Conservation (phyloP, 768 basidiomycete genomes). For the Psilocybe azurescens region DNA sequence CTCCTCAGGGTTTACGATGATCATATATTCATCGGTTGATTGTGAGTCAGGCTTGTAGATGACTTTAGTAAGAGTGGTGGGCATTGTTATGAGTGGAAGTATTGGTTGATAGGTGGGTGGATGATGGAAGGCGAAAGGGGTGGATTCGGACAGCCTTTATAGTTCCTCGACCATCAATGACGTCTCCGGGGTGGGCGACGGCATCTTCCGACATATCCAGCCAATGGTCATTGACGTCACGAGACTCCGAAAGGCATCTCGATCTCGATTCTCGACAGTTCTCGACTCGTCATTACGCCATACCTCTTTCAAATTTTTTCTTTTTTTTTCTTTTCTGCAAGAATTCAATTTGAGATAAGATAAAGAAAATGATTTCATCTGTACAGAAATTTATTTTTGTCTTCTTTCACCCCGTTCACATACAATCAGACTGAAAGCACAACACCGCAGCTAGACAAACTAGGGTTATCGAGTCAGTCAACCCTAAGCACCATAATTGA, state of each 20-base stretch:
- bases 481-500: slow-evolving; percentile 23
- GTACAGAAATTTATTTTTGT: slow-evolving; percentile 3
- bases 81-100: slow-evolving; percentile 35
- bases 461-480: slow-evolving; percentile 19
- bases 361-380: slow-evolving; percentile 10
- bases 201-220: neutral
- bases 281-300: neutral
- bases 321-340: neutral
- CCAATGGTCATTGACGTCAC: slow-evolving; percentile 30
- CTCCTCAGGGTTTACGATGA: slow-evolving; percentile 70
- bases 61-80: slow-evolving; percentile 64
- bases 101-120: slow-evolving; percentile 15
- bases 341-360: slow-evolving; percentile 15
- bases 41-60: slow-evolving; percentile 81
- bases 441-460: slow-evolving; percentile 25
- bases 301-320: neutral
- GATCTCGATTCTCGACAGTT: no score
- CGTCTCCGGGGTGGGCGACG: slow-evolving; percentile 27
- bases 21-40: slow-evolving; percentile 73
- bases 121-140: slow-evolving; percentile 9
- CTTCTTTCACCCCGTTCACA: slow-evolving; percentile 13
- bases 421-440: slow-evolving; percentile 17
- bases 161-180: slow-evolving; percentile 26
- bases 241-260: slow-evolving; percentile 18
- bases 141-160: slow-evolving; percentile 20